Percentiles rank a stretch among this genome's conserved stretches.
Conservation (phyloP, 208 protist species). For the Leishmania arabica region DNA sequence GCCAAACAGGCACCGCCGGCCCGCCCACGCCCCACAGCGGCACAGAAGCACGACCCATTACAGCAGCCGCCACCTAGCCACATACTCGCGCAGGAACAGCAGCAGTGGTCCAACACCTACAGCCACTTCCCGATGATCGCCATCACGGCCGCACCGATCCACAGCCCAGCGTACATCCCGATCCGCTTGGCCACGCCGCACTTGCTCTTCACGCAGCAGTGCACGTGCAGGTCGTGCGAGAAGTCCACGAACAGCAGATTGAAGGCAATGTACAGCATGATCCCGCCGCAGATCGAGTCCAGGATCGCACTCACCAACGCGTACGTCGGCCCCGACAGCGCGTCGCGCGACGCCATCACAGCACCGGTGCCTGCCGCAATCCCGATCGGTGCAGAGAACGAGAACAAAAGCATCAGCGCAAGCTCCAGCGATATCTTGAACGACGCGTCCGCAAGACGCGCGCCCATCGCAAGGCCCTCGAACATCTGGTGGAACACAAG, state of each 20-base stretch:
- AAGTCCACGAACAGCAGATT: slow-evolving; percentile 66
- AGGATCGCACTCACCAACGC: slow-evolving; percentile 41
- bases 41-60: neutral
- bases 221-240: slow-evolving; percentile 37
- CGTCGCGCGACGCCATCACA: slow-evolving; percentile 22
- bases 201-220: slow-evolving; percentile 20
- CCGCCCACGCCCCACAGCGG: neutral
- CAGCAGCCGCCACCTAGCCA: neutral
- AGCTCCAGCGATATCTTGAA: slow-evolving; percentile 44
- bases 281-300: slow-evolving; percentile 64
- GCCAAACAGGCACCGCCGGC: neutral
- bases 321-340: slow-evolving; percentile 35
- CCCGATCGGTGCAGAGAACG: slow-evolving; percentile 51
- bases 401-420: slow-evolving; percentile 45
- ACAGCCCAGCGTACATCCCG: slow-evolving; percentile 39
- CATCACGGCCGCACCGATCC: slow-evolving; percentile 50
- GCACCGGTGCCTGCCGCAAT: slow-evolving; percentile 35
- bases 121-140: slow-evolving; percentile 47
- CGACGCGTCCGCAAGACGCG: slow-evolving; percentile 54
- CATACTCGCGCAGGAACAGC: neutral
- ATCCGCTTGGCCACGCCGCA: slow-evolving; percentile 25
- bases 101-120: slow-evolving; percentile 13
- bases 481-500: slow-evolving; percentile 77
- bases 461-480: slow-evolving; percentile 61
- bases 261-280: slow-evolving; percentile 77